Evolutionary conservation across 768 basidiomycete genomes (phyloP), one percentile per base, ranked within the genome.

Genomic region (Hypsizygus marmoreus): DNA sequence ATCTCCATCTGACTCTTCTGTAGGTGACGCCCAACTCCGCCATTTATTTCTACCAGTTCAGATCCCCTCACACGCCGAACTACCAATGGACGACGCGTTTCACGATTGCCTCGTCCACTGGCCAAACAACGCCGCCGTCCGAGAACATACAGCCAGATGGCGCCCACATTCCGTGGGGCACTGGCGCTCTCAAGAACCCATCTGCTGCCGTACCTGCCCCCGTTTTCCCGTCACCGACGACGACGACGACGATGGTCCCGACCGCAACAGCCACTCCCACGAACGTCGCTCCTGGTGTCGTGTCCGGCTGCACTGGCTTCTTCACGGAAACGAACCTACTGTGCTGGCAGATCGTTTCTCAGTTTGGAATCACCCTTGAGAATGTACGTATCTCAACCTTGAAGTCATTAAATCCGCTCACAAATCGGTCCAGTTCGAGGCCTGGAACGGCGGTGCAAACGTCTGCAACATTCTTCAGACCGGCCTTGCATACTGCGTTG

Each of bases 41-140:
- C 30, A 81, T 90, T 49, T 91, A 90, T 69, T 91, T 90, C 70
- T 88, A 88, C 66, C 86, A 90, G 56, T 91, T 88, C 71, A 71
- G 77, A 16, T 65, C 79, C 1, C 67, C 76, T 0, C 57, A 54
- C 11, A 59, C 77, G 1, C 2, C 65, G 30, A 61, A 59, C 44
- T 72, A 69, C 56, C 62, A 67, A 22, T 92, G 90, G 90, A 88
- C 88, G 4, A 81, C 79, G 6, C 84, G 90, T 14, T 91, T 89
- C 71, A 69, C 84, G 20, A 88, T 91, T 57, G 79, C 82, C 4
- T 76, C 73, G 23, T 42, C 75, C 2, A 56, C 63, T 22, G 80
- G 79, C 10, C 48, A 66, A 9, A 67, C 74, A 31, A 72, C 72
- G 2, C 55, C 79, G 4, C 74, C 88, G 0, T 43, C 76, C 12